Conservation (phyloP, 2,329 filamentous ascomycete genomes). For the Talaromyces sp. region DNA sequence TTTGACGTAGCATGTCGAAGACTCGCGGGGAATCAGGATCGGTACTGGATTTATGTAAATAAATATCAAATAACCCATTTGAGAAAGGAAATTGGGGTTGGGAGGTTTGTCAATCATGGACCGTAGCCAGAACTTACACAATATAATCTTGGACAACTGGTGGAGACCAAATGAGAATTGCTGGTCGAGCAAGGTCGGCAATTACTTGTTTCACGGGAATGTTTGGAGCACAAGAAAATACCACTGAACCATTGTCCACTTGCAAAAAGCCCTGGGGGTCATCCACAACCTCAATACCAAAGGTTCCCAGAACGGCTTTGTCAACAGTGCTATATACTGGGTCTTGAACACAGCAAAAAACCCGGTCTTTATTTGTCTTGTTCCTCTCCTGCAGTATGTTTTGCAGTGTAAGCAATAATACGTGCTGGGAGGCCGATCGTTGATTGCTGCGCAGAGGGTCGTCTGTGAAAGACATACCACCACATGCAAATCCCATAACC, state of each 20-base stretch:
- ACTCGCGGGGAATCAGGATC: background rate
- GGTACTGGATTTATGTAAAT: background rate
- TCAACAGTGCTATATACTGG: background rate
- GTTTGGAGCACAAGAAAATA: background rate
- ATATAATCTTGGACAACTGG: background rate
- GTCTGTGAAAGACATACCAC: background rate
- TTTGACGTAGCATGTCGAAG: background rate
- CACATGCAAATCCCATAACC: background rate
- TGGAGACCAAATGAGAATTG: background rate
- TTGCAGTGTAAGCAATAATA: background rate
- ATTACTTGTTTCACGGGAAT: constrained; percentile 1
- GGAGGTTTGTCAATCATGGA: background rate
- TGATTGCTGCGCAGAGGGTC: background rate
- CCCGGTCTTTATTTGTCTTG: background rate
- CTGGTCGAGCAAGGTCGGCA: background rate
- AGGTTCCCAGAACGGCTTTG: background rate
- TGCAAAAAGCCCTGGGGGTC: background rate
- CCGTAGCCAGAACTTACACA: background rate
- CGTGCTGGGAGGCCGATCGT: background rate
- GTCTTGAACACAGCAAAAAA: background rate
- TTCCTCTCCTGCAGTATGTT: background rate
- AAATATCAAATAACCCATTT: background rate
- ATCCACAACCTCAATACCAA: background rate
- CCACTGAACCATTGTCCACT: background rate
- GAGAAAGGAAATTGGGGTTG: background rate